Percentiles rank a stretch among this genome's conserved stretches.
These are phyloP conservation scores for Epithemia pelagica DNA, from an alignment of 108 stramenopile species.

Conservation along the genomic window DNA sequence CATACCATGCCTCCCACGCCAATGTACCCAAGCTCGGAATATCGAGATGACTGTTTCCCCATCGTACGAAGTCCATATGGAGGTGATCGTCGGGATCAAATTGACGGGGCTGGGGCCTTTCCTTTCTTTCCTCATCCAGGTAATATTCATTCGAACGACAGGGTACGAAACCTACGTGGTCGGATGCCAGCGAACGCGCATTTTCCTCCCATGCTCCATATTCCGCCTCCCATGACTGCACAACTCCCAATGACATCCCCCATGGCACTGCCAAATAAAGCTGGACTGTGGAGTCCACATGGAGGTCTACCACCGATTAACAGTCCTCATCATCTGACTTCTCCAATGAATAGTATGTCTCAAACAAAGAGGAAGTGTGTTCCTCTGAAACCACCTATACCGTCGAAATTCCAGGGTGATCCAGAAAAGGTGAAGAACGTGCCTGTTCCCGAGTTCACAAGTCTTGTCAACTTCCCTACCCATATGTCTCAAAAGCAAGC, in stretches of 20 bases:
- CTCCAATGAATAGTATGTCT: conserved; percentile 45
- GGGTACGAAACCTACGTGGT: conserved; percentile 79
- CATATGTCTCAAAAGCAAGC: conserved; percentile 83
- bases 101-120: background rate
- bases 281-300: conserved; percentile 43
- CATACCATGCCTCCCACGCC: conserved; percentile 31
- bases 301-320: conserved; percentile 25
- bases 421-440: conserved; percentile 68
- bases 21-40: conserved; percentile 25
- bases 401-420: conserved; percentile 84
- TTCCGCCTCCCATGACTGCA: conserved; percentile 56
- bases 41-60: background rate
- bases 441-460: conserved; percentile 76
- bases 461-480: conserved; percentile 81
- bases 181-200: conserved; percentile 46
- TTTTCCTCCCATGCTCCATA: conserved; percentile 54
- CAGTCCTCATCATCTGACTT: conserved; percentile 35
- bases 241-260: conserved; percentile 77
- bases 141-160: conserved; percentile 27
- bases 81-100: conserved; percentile 2
- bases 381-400: conserved; percentile 67
- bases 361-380: conserved; percentile 77
- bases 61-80: conserved; percentile 34
- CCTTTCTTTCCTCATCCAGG: conserved; percentile 17
- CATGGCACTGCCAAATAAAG: conserved; percentile 34